A percentile compares a stretch with the other conserved stretches of the same genome.
Conservation (phyloP, 768 basidiomycete species). For the Leccinum variicolor region DNA sequence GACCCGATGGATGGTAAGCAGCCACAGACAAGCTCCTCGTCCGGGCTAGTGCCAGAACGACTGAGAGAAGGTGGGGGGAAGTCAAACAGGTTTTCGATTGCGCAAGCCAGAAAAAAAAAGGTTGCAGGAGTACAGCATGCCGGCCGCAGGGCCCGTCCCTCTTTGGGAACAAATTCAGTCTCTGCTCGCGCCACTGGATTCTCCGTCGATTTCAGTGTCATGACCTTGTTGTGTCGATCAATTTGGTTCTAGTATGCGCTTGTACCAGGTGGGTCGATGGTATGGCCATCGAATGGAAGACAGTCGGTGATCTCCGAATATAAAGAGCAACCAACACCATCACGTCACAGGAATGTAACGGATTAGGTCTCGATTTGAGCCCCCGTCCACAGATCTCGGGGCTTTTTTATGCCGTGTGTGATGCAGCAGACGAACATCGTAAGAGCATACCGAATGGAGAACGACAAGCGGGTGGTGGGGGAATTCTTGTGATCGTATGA, state of each 20-base stretch:
- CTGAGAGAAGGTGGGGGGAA: neutral
- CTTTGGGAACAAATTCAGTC: neutral
- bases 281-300: conserved; percentile 3
- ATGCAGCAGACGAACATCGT: neutral
- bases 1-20: neutral
- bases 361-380: neutral
- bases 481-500: conserved; percentile 1
- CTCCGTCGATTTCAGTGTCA: neutral
- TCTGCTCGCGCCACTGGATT: neutral
- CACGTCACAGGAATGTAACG: neutral
- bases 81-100: neutral
- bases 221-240: neutral
- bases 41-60: neutral
- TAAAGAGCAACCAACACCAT: neutral
- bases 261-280: neutral
- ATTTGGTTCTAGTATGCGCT: neutral
- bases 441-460: conserved; percentile 4
- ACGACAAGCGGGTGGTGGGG: neutral
- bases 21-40: neutral
- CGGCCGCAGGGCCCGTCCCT: neutral
- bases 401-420: neutral
- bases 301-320: neutral
- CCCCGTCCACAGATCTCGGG: conserved; percentile 2
- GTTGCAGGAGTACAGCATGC: neutral
- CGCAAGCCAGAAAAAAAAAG: neutral